These are phyloP conservation scores for Apiotrichum mycotoxinovorans DNA, from an alignment of 1,284 basidiomycete species.

Conservation along the genomic window DNA sequence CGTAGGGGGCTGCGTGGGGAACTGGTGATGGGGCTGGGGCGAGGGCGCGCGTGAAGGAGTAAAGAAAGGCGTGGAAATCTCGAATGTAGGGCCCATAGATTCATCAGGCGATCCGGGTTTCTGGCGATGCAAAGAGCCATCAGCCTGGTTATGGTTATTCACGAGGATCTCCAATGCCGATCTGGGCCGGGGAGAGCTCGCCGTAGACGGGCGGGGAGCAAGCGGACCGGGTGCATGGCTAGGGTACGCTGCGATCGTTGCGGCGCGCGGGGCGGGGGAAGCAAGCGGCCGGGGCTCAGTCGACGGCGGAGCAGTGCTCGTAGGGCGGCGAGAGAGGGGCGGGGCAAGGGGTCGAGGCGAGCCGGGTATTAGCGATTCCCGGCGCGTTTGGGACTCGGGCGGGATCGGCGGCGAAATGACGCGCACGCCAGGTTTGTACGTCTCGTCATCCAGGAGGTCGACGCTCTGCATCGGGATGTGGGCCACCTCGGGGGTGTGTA, in stretches of 20 bases:
- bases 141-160: background rate
- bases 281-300: background rate
- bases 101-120: background rate
- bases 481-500: background rate
- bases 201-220: background rate
- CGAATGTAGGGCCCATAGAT: background rate
- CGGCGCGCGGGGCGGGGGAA: background rate
- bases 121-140: background rate
- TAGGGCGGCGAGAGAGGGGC: background rate
- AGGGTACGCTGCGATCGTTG: background rate
- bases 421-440: background rate
- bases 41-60: background rate
- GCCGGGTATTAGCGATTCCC: background rate
- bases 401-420: background rate
- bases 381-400: background rate
- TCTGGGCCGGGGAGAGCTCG: background rate
- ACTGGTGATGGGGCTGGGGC: background rate
- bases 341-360: background rate
- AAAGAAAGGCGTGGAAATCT: background rate
- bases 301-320: background rate
- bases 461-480: background rate
- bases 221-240: background rate
- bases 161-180: background rate
- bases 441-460: slow-evolving; percentile 1
- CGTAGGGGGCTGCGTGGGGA: background rate